Conservation (phyloP, 2,329 filamentous ascomycete species). For the Rachicladosporium sp. region DNA sequence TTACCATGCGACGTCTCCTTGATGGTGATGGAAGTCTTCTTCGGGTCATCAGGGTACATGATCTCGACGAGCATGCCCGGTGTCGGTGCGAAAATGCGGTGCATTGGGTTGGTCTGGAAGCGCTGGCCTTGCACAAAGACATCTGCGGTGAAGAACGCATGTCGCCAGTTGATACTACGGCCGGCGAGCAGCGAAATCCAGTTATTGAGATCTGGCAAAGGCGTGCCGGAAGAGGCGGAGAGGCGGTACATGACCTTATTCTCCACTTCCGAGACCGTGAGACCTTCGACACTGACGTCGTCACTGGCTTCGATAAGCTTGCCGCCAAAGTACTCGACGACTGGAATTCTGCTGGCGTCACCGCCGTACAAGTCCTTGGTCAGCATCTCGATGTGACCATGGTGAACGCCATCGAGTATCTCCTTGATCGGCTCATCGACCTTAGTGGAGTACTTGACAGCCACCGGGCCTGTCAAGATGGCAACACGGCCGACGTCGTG, state of each 20-base stretch:
- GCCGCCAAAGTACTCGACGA: conserved; percentile 90
- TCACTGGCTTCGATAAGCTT: conserved; percentile 62
- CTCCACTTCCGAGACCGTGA: conserved; percentile 68
- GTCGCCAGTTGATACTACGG: conserved; percentile 76
- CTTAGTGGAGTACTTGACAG: conserved; percentile 76
- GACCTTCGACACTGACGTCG: conserved; percentile 69
- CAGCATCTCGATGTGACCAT: conserved; percentile 71
- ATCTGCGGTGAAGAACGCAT: conserved; percentile 86
- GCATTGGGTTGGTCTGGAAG: conserved; percentile 94
- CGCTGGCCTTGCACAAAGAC: conserved; percentile 91
- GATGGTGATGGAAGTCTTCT: conserved; percentile 73
- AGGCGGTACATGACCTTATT: conserved; percentile 77
- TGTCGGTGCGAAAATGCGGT: conserved; percentile 75
- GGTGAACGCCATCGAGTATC: conserved; percentile 82
- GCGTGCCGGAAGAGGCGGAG: conserved; percentile 58
- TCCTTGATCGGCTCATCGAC: conserved; percentile 91
- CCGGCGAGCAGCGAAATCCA: conserved; percentile 88
- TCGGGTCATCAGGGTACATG: conserved; percentile 63
- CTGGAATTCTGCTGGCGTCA: conserved; percentile 62
- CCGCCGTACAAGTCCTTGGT: conserved; percentile 68
- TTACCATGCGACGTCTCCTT: conserved; percentile 79
- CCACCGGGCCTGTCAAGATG: conserved; percentile 89
- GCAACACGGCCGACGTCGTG: conserved; percentile 94
- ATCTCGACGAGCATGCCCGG: conserved; percentile 87
- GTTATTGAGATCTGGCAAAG: conserved; percentile 64